Evolutionary conservation across 345 rosid species (phyloP), one percentile per base, ranked within the genome.

Genomic region (Durio zibethinus): DNA sequence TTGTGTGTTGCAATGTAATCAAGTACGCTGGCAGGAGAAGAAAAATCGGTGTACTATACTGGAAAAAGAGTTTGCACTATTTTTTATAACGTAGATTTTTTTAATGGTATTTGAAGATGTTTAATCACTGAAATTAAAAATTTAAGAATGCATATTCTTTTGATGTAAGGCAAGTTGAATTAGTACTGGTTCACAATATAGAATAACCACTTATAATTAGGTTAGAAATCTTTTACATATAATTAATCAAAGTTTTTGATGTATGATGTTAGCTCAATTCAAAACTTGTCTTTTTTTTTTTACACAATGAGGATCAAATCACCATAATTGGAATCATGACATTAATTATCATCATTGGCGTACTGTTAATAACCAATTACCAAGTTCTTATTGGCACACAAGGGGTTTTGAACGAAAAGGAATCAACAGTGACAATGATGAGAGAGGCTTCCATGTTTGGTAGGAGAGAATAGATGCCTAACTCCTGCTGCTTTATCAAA

Each of bases 401-500:
- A 50, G 74, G 15, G 15, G 27, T 5, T n/a, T 33, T 33, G 6
- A 48, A 8, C 21, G 7, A 48, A 70, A 2, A 48, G 74, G 74
- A 47, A 25, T 25, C n/a, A 75, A 27, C 54, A 20, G 25, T 23
- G 5, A 29, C 1, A 35, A 52, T 10, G 73, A 80, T 68, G 62
- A 66, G 75, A 65, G 71, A 67, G 79, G 73, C 71, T 84, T 74
- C 84, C 82, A 35, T 18, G 31, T 83, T 77, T 33, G 87, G 82
- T 74, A 76, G 71, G 82, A 76, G 78, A 77, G 78, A 72, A 77
- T 72, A 71, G 70, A 50, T 25, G 83, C 85, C 84, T 75, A 84
- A 77, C 77, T 72, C 70, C 8, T 21, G 72, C 76, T 84, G 87
- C 84, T 85, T 79, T 86, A 76, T 81, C 84, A 76, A 82, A 81